phyloP scores from a whole-genome alignment of 2,329 filamentous ascomycete genomes.

The Gaeumannomyces sp. region DNA sequence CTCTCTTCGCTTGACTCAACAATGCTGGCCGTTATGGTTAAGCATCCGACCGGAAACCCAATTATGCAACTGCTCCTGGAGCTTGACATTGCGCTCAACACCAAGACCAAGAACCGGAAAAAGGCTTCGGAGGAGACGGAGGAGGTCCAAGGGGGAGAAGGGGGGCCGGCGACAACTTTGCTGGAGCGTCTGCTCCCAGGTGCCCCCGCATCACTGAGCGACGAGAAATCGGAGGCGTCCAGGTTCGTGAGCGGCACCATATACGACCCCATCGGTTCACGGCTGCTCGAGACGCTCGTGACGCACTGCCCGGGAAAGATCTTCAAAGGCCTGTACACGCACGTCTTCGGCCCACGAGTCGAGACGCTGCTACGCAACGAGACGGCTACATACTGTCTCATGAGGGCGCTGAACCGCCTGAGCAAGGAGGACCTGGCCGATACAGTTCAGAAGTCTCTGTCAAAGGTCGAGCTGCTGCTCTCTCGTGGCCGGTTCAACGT shows the following conservation, averaged over 20 bases:
- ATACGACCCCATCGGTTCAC: constrained; percentile 86
- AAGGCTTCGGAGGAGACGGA: constrained; percentile 24
- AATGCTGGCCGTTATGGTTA: constrained; percentile 76
- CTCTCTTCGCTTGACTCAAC: constrained; percentile 70
- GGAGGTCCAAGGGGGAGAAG: constrained; percentile 24
- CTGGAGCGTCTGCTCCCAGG: constrained; percentile 75
- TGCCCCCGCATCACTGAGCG: constrained; percentile 60
- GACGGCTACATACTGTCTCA: constrained; percentile 81
- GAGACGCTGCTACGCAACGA: constrained; percentile 81
- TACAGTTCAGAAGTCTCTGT: constrained; percentile 57
- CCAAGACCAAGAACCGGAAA: constrained; percentile 58
- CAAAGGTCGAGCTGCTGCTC: constrained; percentile 67
- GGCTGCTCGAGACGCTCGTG: constrained; percentile 82
- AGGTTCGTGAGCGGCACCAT: constrained; percentile 79
- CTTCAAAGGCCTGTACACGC: constrained; percentile 81
- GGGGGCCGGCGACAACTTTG: constrained; percentile 39
- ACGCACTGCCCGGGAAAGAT: constrained; percentile 75
- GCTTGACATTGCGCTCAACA: constrained; percentile 72
- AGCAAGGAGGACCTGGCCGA: constrained; percentile 78
- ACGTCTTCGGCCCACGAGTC: constrained; percentile 74
- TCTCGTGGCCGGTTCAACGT: constrained; percentile 71
- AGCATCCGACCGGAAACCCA: constrained; percentile 85
- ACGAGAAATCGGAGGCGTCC: constrained; percentile 65
- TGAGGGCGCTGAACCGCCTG: constrained; percentile 73
- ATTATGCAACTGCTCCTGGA: constrained; percentile 86